Conservation (phyloP, 495 filamentous ascomycete genomes). For the Xylaria palmicola region DNA sequence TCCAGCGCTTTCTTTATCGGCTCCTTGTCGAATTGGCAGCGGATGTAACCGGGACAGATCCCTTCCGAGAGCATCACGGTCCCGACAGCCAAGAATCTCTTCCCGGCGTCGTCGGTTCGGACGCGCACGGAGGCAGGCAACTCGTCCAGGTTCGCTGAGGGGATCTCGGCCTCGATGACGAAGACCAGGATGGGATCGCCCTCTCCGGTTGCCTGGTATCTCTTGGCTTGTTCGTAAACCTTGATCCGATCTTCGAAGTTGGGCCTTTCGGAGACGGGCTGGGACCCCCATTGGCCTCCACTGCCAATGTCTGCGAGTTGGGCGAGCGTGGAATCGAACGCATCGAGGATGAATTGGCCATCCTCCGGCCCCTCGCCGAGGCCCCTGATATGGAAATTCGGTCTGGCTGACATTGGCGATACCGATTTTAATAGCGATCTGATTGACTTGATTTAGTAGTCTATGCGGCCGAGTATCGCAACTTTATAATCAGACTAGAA, state of each 20-base stretch:
- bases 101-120: not conserved
- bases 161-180: conserved; percentile 8
- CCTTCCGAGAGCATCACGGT: conserved; percentile 5
- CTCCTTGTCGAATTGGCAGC: not conserved
- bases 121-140: not conserved
- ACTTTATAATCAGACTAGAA: too few species aligned
- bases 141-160: not conserved
- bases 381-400: conserved; percentile 7
- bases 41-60: not conserved
- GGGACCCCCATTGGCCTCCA: not conserved
- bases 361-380: not conserved
- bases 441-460: not conserved
- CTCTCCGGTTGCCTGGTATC: conserved; percentile 3
- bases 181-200: conserved; percentile 1
- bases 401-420: not conserved
- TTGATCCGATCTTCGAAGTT: not conserved
- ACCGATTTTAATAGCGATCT: not conserved
- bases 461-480: too few species aligned
- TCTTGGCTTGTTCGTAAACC: not conserved
- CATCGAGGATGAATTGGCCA: conserved; percentile 1
- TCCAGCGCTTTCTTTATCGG: not conserved
- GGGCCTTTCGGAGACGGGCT: not conserved
- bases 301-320: conserved; percentile 6
- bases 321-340: conserved; percentile 2
- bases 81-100: not conserved